phyloP scores from a whole-genome alignment of 1,284 basidiomycete species.

The Somion occarium region DNA sequence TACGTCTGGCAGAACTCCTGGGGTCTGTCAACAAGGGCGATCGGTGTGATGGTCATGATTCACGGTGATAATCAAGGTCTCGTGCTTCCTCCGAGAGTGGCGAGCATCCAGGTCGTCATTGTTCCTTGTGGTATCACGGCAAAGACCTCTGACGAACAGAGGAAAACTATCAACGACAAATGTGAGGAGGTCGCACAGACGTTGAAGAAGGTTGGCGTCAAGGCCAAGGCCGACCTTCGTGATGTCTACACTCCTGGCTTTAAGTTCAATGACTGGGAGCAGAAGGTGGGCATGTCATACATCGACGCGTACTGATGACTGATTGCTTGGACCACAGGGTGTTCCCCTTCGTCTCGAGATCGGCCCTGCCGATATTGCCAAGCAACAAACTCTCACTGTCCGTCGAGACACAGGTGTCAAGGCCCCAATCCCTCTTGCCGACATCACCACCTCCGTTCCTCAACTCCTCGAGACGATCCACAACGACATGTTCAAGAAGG shows the following conservation, averaged over 20 bases:
- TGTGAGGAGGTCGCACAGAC: conserved; percentile 73
- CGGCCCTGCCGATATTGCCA: conserved; percentile 89
- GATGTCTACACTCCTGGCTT: conserved; percentile 97
- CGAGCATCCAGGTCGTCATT: conserved; percentile 87
- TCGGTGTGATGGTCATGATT: conserved; percentile 99
- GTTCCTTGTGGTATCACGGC: conserved; percentile 92
- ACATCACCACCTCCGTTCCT: conserved; percentile 57
- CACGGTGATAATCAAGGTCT: conserved; percentile 98
- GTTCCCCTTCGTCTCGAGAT: conserved; percentile 96
- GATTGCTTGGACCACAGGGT: conserved; percentile 60
- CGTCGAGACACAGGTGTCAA: conserved; percentile 88
- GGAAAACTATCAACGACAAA: conserved; percentile 72
- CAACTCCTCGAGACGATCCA: conserved; percentile 85
- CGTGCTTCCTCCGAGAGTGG: conserved; percentile 93
- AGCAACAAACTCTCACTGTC: conserved; percentile 79
- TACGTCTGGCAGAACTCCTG: conserved; percentile 99
- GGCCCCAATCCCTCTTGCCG: conserved; percentile 63
- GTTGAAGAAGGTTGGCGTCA: conserved; percentile 70
- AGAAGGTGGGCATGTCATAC: conserved; percentile 79
- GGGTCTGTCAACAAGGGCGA: conserved; percentile 94
- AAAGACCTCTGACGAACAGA: conserved; percentile 69
- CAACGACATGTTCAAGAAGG: conserved; percentile 80
- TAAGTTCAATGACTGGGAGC: conserved; percentile 99
- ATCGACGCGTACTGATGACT: not conserved
- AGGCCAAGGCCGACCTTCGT: conserved; percentile 87